phyloP scores from a whole-genome alignment of 2,329 filamentous ascomycete species.

The Xylaria polymorpha region DNA sequence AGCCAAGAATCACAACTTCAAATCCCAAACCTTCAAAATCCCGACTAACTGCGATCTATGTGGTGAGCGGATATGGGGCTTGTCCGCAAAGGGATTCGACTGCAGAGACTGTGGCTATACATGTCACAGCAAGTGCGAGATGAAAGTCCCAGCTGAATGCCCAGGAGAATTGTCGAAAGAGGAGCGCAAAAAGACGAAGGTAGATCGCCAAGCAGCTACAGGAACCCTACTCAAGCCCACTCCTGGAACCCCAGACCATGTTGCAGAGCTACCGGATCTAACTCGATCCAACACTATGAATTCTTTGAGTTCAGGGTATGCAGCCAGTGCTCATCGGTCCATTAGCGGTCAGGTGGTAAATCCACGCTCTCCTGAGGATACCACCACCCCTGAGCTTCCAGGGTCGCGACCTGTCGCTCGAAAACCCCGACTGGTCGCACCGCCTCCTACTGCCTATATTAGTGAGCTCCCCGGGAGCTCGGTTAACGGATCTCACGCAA shows the following conservation, averaged over 20 bases:
- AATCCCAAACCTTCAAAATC: constrained; percentile 98
- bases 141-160: constrained; percentile 97
- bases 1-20: constrained; percentile 96
- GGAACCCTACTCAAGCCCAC: constrained; percentile 67
- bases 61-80: constrained; percentile 94
- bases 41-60: constrained; percentile 98
- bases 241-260: constrained; percentile 60
- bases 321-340: constrained; percentile 80
- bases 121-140: constrained; percentile 98
- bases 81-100: constrained; percentile 96
- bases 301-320: constrained; percentile 88
- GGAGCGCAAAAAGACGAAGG: constrained; percentile 93
- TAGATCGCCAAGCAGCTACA: constrained; percentile 82
- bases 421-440: constrained; percentile 83
- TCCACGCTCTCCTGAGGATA: constrained; percentile 62
- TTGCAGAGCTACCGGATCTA: constrained; percentile 74
- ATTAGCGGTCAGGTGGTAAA: constrained; percentile 67
- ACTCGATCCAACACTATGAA: constrained; percentile 89
- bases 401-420: constrained; percentile 63
- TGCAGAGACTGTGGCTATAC: constrained; percentile 97
- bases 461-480: constrained; percentile 70
- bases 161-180: constrained; percentile 95
- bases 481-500: constrained; percentile 56
- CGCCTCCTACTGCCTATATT: constrained; percentile 85
- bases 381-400: constrained; percentile 56